Evolutionary conservation across 345 rosid species (phyloP).

Genomic region (Rhodamnia rubescens): DNA sequence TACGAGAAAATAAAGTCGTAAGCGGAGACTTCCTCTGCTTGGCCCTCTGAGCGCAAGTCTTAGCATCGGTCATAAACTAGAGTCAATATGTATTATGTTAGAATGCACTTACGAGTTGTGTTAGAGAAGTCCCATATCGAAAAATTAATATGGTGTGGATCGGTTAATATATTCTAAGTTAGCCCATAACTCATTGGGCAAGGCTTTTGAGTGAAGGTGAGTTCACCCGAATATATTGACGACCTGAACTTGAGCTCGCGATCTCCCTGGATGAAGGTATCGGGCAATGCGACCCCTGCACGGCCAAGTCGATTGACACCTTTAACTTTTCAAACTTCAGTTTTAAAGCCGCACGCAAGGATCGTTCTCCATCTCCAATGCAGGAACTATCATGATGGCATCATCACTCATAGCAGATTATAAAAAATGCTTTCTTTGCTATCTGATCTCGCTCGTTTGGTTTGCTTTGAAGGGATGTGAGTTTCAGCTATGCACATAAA

Average conservation of each 20-base stretch:
- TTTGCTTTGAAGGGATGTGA: not conserved
- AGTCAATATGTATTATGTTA: too few relatives aligned
- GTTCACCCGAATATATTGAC: too few relatives aligned
- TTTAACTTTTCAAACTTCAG: not conserved
- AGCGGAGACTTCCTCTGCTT: not conserved
- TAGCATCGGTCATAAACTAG: not conserved
- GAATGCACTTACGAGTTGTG: too few relatives aligned
- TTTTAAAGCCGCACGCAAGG: not conserved
- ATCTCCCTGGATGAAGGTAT: too few relatives aligned
- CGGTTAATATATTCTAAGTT: too few relatives aligned
- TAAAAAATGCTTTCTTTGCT: not conserved
- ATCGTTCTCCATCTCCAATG: not conserved
- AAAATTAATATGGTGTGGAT: too few relatives aligned
- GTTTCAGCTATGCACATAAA: not conserved
- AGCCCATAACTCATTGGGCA: too few relatives aligned
- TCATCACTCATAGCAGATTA: not conserved
- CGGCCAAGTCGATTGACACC: rapidly evolving
- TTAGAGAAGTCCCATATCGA: too few relatives aligned
- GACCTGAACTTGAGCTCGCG: too few relatives aligned
- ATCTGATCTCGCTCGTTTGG: not conserved
- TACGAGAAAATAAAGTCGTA: not conserved
- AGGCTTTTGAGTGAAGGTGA: too few relatives aligned
- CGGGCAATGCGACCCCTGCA: not conserved
- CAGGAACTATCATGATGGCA: not conserved
- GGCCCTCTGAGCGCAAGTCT: not conserved